Evolutionary conservation across 352 stramenopile genomes (phyloP).

Genomic region (Paralagenidium karlingii): DNA sequence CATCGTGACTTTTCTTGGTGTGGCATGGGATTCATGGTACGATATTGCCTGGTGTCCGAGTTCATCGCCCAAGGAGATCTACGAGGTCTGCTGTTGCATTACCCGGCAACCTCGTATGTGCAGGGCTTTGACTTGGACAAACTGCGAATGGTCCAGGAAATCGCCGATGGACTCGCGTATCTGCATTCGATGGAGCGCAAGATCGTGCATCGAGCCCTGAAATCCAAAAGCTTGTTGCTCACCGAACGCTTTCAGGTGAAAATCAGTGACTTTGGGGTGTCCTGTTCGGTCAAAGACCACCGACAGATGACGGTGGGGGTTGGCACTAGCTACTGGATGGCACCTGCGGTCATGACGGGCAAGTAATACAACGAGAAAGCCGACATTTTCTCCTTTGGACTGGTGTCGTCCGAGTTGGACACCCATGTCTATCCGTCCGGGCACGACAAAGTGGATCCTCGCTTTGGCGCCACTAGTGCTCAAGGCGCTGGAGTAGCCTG

Average conservation of each 20-base stretch:
- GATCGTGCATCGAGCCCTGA: conserved; percentile 3
- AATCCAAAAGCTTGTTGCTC: conserved; percentile 1
- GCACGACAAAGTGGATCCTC: too few relatives aligned
- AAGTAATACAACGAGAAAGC: conserved; percentile 3
- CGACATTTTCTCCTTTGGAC: conserved; percentile 7
- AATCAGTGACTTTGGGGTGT: conserved; percentile 3
- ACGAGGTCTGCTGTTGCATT: too few relatives aligned
- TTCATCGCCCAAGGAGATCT: too few relatives aligned
- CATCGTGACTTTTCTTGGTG: too few relatives aligned
- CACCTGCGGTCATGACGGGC: background rate
- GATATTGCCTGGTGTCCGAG: too few relatives aligned
- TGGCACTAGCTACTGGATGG: background rate
- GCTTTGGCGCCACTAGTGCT: too few relatives aligned
- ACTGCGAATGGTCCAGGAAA: background rate
- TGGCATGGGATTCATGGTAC: too few relatives aligned
- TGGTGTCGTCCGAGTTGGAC: conserved; percentile 4
- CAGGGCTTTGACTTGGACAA: too few relatives aligned
- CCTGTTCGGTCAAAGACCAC: background rate
- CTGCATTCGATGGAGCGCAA: conserved; percentile 2
- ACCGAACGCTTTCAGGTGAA: background rate
- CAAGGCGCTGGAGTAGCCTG: too few relatives aligned
- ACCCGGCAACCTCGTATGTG: too few relatives aligned
- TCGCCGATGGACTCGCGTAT: background rate
- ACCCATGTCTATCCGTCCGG: too few relatives aligned
- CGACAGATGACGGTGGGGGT: too few relatives aligned